A percentile compares a stretch with the other conserved stretches of the same genome.
phyloP scores from a whole-genome alignment of 352 stramenopile species.

The Pythium biforme region DNA sequence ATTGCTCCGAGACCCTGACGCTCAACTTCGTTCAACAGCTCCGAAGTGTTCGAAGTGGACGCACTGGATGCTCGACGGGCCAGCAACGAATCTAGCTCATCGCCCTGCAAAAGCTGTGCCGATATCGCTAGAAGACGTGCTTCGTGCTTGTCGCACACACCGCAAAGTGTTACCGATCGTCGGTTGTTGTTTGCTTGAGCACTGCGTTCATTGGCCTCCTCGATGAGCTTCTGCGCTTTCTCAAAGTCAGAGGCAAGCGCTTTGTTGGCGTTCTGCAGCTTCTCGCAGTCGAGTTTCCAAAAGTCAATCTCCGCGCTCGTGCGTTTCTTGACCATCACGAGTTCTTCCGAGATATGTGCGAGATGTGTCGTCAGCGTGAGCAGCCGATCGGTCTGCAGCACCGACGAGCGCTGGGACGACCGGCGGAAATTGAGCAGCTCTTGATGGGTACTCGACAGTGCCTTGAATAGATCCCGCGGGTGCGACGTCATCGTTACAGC shows the following conservation, averaged over 20 bases:
- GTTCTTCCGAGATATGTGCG: constrained; percentile 61
- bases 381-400: constrained; percentile 56
- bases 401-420: constrained; percentile 47
- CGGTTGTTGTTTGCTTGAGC: not conserved
- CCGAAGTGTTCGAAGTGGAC: not conserved
- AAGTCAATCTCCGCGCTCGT: constrained; percentile 59
- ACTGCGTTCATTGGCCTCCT: constrained; percentile 22
- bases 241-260: constrained; percentile 35
- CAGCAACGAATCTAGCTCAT: not conserved
- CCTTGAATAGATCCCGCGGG: constrained; percentile 64
- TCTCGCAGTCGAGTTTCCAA: constrained; percentile 70
- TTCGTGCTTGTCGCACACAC: constrained; percentile 55
- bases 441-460: constrained; percentile 41
- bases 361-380: constrained; percentile 66
- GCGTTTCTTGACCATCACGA: constrained; percentile 63
- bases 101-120: constrained; percentile 30
- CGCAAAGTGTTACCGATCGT: constrained; percentile 24
- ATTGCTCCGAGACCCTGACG: constrained; percentile 34
- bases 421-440: constrained; percentile 45
- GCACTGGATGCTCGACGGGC: not conserved
- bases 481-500: constrained; percentile 56
- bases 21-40: constrained; percentile 37
- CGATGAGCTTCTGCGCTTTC: constrained; percentile 33
- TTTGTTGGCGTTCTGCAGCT: constrained; percentile 55
- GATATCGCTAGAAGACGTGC: constrained; percentile 50